Conservation (phyloP, 257 asterid genomes). For the Fraxinus excelsior region DNA sequence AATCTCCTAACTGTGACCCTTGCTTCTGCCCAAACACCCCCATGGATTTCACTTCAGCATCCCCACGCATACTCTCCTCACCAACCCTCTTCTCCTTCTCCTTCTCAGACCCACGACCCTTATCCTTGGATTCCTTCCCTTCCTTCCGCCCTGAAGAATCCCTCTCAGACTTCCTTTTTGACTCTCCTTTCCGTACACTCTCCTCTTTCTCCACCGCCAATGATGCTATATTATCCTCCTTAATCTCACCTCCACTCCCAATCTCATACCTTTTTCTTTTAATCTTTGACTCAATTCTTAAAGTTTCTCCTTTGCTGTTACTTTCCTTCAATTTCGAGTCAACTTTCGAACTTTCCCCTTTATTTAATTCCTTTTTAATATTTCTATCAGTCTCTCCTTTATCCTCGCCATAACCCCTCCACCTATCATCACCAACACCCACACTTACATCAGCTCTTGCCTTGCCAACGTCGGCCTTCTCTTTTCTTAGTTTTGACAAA, state of each 20-base stretch:
- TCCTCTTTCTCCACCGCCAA: constrained; percentile 65
- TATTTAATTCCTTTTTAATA: constrained; percentile 47
- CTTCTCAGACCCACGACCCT: constrained; percentile 72
- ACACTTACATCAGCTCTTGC: background rate
- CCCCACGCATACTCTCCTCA: constrained; percentile 61
- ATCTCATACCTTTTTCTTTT: constrained; percentile 69
- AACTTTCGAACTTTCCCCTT: constrained; percentile 48
- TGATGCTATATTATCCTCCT: constrained; percentile 50
- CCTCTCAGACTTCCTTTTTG: constrained; percentile 81
- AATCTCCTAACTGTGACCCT: constrained; percentile 50
- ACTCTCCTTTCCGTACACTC: constrained; percentile 62
- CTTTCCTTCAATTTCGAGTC: constrained; percentile 61
- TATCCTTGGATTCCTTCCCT: constrained; percentile 70
- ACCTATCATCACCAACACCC: constrained; percentile 58
- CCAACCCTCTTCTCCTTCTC: constrained; percentile 30
- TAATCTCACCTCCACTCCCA: constrained; percentile 55
- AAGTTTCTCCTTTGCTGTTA: constrained; percentile 50
- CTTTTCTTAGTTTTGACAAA: constrained; percentile 79
- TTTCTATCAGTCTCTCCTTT: constrained; percentile 47
- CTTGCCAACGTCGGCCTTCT: constrained; percentile 42
- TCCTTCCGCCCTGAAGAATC: constrained; percentile 75
- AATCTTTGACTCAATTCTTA: constrained; percentile 53
- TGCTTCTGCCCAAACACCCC: constrained; percentile 56
- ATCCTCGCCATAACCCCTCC: constrained; percentile 75
- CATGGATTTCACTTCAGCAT: constrained; percentile 38